phyloP scores from a whole-genome alignment of 306 rosid species.

The Dicorynia guianensis region DNA sequence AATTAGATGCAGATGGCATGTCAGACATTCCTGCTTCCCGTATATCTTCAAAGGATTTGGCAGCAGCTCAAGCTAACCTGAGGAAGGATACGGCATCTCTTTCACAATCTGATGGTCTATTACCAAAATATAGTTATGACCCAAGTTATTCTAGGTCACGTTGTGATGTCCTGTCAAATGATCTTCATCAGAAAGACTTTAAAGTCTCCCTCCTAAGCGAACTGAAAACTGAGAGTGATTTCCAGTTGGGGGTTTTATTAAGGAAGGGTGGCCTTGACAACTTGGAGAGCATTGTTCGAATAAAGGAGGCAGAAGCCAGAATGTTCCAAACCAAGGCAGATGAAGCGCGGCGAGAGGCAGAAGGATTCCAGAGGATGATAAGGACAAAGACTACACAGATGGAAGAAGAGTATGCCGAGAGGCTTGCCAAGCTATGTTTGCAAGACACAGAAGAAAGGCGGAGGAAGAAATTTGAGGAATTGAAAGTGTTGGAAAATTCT shows the following conservation, averaged over 20 bases:
- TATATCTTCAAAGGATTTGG: conserved; percentile 62
- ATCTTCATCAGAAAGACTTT: conserved; percentile 67
- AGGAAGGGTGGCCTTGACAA: conserved; percentile 77
- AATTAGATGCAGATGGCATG: conserved; percentile 62
- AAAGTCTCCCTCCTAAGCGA: conserved; percentile 65
- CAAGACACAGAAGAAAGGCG: conserved; percentile 76
- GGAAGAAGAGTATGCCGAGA: conserved; percentile 81
- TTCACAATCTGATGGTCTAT: conserved; percentile 55
- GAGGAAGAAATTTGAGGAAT: conserved; percentile 82
- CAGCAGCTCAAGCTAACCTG: conserved; percentile 54
- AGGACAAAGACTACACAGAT: conserved; percentile 63
- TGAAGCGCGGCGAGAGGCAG: conserved; percentile 93
- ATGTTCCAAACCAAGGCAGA: conserved; percentile 97
- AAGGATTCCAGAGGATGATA: conserved; percentile 70
- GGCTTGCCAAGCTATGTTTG: conserved; percentile 72
- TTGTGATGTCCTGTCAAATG: conserved; percentile 57
- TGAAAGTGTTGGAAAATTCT: conserved; percentile 79
- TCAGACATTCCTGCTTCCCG: conserved; percentile 63
- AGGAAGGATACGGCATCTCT: conserved; percentile 66
- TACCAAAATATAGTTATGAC: conserved; percentile 65
- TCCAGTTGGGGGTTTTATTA: conserved; percentile 62
- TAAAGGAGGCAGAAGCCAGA: conserved; percentile 94
- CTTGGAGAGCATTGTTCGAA: conserved; percentile 85
- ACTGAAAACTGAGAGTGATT: conserved; percentile 61
- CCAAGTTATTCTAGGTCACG: conserved; percentile 63